phyloP scores from a whole-genome alignment of 306 rosid genomes.

The Bauhinia variegata region DNA sequence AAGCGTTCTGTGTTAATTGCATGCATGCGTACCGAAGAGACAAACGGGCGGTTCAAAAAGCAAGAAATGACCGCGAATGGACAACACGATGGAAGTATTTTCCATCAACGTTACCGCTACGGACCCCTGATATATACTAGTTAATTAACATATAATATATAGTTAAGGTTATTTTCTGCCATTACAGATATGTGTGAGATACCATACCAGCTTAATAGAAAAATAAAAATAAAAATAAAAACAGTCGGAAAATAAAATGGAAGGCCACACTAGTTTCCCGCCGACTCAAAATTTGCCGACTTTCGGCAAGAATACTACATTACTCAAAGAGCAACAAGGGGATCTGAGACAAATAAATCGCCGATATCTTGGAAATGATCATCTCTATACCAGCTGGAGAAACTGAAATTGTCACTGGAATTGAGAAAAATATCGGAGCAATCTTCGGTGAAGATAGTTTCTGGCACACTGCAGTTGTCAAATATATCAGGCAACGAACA shows the following conservation, averaged over 20 bases:
- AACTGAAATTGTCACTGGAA: conserved; percentile 45
- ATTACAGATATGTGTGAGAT: too few relatives aligned
- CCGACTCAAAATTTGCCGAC: conserved; percentile 59
- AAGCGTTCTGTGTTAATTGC: too few relatives aligned
- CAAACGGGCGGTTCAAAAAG: too few relatives aligned
- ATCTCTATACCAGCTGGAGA: conserved; percentile 40
- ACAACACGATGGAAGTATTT: conserved; percentile 7
- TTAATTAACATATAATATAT: conserved; percentile 10
- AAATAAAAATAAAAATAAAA: conserved; percentile 17
- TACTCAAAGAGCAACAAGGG: conserved; percentile 60
- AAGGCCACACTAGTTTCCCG: conserved; percentile 39
- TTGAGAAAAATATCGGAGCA: conserved; percentile 34
- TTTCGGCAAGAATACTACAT: conserved; percentile 24
- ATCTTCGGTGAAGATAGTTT: conserved; percentile 28
- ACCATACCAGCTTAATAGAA: conserved; percentile 1
- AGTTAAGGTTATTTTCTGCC: conserved; percentile 3
- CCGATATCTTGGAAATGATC: conserved; percentile 86
- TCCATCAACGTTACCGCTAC: conserved; percentile 40
- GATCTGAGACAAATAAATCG: conserved; percentile 71
- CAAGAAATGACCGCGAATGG: not conserved
- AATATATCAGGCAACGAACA: conserved; percentile 47
- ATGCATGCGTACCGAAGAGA: too few relatives aligned
- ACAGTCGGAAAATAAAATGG: not conserved
- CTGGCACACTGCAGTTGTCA: conserved; percentile 30
- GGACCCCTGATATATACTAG: conserved; percentile 5